Percentiles rank a stretch among this genome's conserved stretches.
These are phyloP conservation scores for Chlamydomonas reinhardtii DNA, from an alignment of 163 green algal genomes.

Conservation along the genomic window DNA sequence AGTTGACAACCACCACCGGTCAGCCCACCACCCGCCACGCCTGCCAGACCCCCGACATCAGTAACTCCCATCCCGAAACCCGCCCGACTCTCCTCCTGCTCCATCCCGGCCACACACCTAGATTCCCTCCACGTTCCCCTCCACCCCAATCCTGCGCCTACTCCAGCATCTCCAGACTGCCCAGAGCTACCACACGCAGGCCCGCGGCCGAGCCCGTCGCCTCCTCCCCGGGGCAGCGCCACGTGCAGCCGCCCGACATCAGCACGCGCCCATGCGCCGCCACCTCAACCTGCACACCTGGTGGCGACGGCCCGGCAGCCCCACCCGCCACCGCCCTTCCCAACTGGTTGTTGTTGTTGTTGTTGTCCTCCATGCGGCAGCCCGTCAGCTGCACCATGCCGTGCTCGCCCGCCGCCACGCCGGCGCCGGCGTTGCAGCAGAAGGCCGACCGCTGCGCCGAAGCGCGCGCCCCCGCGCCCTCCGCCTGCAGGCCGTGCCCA, in stretches of 20 bases:
- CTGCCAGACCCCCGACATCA: no score
- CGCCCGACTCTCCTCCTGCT: no score
- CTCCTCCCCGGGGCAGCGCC: no score
- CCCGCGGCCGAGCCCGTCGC: background rate
- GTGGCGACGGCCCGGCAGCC: no score
- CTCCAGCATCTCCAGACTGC: background rate
- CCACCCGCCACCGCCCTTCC: background rate
- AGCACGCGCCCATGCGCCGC: background rate
- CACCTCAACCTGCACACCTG: constrained; percentile 12
- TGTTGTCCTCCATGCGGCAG: constrained; percentile 10
- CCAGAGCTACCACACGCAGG: background rate
- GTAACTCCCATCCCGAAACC: no score
- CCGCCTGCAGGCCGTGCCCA: constrained; percentile 6
- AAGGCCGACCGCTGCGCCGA: background rate
- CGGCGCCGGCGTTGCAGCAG: background rate
- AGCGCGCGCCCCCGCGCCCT: constrained; percentile 10
- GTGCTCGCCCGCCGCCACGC: constrained; percentile 5
- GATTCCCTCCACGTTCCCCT: background rate
- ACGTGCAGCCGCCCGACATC: background rate
- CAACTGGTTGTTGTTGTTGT: no score
- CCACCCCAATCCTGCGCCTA: background rate
- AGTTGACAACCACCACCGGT: no score
- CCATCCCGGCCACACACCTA: no score
- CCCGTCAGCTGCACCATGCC: constrained; percentile 19
- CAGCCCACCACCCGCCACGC: no score